Evolutionary conservation across 768 basidiomycete species (phyloP).

Genomic region (Tylopilus sp.): DNA sequence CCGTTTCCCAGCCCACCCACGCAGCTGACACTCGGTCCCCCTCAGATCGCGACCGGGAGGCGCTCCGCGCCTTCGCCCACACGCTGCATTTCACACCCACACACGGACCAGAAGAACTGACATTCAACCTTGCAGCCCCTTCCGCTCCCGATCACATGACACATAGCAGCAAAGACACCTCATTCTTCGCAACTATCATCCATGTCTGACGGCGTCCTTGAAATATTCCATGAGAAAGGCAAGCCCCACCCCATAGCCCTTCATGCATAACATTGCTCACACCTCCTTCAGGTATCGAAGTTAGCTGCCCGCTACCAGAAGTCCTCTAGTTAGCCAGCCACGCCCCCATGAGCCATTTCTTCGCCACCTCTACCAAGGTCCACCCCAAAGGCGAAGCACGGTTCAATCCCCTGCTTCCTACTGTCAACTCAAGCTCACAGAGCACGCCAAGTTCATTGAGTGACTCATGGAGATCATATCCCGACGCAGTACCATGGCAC

Average conservation of each 20-base stretch:
- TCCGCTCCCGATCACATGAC: no score
- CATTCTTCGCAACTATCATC: not conserved
- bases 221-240: slow-evolving; percentile 3
- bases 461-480: not conserved
- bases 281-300: slow-evolving; percentile 28
- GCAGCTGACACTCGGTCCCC: no score
- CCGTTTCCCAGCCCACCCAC: no score
- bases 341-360: not conserved
- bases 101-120: no score
- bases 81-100: no score
- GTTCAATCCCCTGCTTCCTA: not conserved
- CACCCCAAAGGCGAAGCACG: not conserved
- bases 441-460: slow-evolving; percentile 34
- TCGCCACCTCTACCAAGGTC: not conserved
- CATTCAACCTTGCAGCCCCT: no score
- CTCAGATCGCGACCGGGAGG: no score
- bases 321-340: slow-evolving; percentile 38
- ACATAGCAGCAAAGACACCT: no score
- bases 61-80: no score
- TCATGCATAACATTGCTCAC: not conserved
- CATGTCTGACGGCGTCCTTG: not conserved
- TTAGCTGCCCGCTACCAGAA: slow-evolving; percentile 67
- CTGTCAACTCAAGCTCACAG: not conserved
- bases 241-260: no score
- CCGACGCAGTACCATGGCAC: slow-evolving; percentile 41